Conservation (phyloP, 2,329 filamentous ascomycete species). For the Aspergillus eucalypticola region DNA sequence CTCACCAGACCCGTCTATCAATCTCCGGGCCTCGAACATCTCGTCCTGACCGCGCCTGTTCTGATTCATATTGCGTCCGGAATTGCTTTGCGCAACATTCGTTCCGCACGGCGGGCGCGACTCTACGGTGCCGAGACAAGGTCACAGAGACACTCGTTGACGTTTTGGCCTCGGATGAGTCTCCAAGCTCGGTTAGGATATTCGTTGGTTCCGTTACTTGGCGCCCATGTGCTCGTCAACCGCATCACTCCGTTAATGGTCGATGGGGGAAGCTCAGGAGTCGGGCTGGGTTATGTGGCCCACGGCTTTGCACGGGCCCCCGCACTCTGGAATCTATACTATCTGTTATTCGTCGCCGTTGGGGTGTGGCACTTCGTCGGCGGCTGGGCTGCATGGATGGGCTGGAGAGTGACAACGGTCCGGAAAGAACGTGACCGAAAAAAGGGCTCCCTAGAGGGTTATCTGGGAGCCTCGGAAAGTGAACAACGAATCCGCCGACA, state of each 20-base stretch:
- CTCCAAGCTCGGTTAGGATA: conserved; percentile 74
- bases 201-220: conserved; percentile 63
- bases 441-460: conserved; percentile 33
- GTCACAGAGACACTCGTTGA: conserved; percentile 47
- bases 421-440: conserved; percentile 31
- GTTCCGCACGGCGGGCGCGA: conserved; percentile 68
- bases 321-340: conserved; percentile 66
- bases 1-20: conserved; percentile 93
- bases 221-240: conserved; percentile 74
- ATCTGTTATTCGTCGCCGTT: conserved; percentile 65
- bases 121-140: conserved; percentile 72
- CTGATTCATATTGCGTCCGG: conserved; percentile 75
- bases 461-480: conserved; percentile 49
- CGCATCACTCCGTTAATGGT: conserved; percentile 71
- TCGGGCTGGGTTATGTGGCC: conserved; percentile 78
- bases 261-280: conserved; percentile 82
- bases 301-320: conserved; percentile 80
- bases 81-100: conserved; percentile 71
- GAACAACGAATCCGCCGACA: conserved; percentile 53
- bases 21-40: conserved; percentile 73
- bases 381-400: conserved; percentile 82
- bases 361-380: conserved; percentile 79
- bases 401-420: conserved; percentile 47
- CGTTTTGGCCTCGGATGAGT: conserved; percentile 70
- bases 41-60: conserved; percentile 75